Base-by-base conservation (phyloP, 805 yeast genomes). In the Zygoascus tannicola region DNA sequence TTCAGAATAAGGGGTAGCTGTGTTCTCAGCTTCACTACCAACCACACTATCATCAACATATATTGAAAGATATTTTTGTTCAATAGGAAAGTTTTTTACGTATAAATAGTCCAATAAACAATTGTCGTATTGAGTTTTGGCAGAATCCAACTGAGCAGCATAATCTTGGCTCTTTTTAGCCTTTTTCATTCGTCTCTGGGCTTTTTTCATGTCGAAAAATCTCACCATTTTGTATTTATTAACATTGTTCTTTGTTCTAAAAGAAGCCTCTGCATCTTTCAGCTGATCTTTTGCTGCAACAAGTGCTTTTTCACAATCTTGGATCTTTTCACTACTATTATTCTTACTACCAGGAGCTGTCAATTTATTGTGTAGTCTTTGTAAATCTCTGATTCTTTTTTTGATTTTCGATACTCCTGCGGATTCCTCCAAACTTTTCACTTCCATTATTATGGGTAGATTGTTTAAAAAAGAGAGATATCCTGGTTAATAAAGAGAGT, bases 161-260 rank as follows among this genome's bases (percentile, higher is more conserved):
- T 86, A 88, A 86, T 87, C 84, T 52, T 78, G 74, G 10, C 85
- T 76, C 33, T 69, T 64, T 43, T 73, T 69, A 50, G 70, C 73
- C 15, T 75, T 73, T 51, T 67, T 70, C 4, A 84, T 76, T 46
- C 69, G 74, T 57, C 95, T 74, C 21, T 76, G 53, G 1, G 96
- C 92, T 70, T 88, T 88, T 66, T 86, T 85, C 57, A 74, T 77
- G 62, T 88, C 97, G 50, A 92, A 86, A 59, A 92, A 92, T 52
- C 90, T 74, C 40, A 92, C 86, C 88, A 86, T 87, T 59, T 86
- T 96, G 60, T 92, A 92, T 64, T 81, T 84, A 52, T 78, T 74
- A 10, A 86, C 76, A 32, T 69, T 64, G 43, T 73, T 69, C 50
- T 70, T 73, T 15, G 75, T 73, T 50, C 67, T 70, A 38, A 67